Evolutionary conservation across 768 basidiomycete genomes (phyloP), one percentile per base, ranked within the genome.

Genomic region (Botryobasidium botryosum): DNA sequence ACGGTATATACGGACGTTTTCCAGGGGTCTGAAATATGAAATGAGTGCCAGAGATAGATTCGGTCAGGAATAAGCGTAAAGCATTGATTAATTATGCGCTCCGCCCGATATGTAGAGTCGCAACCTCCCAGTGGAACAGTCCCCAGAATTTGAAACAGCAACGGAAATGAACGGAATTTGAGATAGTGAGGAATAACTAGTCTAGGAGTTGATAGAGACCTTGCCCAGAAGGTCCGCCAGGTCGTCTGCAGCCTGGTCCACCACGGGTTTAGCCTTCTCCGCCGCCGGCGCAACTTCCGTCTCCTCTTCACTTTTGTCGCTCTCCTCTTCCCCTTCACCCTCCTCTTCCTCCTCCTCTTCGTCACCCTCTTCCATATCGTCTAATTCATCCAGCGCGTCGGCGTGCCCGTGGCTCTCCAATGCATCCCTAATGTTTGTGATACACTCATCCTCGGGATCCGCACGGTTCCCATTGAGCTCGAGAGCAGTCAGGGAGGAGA

Each of bases 401-500:
- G 84, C 85, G 44, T 90, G 51, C 0, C 61, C 66, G 47, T 64
- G 59, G 13, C 56, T 46, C 20, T 49, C 60, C 45, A 69, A 48
- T 24, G 68, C 68, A 45, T 59, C 62, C 47, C 55, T 59, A 28
- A 69, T 49, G 49, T 61, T 59, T 46, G 59, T 60, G 20, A 65
- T 62, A 53, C 63, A 64, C 43, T 67, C 67, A 49, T 68, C 67
- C 43, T 67, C 66, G 12, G 61, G 59, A 28, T 62, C 60, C 40
- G 63, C 66, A 25, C 60, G 57, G 53, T 71, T 96, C 64, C 84
- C 87, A 56, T 92, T 90, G 48, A 96, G 55, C 59, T 96, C 92
- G 43, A 97, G 61, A 44, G 60, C 65, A 62, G 64, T 75, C 35
- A 99, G 60, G 31, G 61, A 61, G 21, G 64, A 60, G 37, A 90